Evolutionary conservation across 768 basidiomycete genomes (phyloP), one percentile per base, ranked within the genome.

Genomic region (Panaeolus papilionaceus): DNA sequence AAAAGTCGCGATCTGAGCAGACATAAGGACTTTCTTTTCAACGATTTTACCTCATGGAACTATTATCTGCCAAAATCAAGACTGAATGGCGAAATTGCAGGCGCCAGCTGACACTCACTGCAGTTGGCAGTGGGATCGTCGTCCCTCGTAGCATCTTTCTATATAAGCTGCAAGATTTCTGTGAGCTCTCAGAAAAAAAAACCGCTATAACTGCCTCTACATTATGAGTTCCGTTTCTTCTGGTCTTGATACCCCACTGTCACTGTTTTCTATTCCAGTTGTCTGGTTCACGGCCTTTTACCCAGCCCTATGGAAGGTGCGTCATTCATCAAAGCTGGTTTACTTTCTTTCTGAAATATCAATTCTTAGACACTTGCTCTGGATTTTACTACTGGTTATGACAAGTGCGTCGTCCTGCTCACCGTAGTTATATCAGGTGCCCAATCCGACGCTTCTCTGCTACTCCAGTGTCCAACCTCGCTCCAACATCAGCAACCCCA

Each of bases 211-310:
- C 9, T 40, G 14, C 14, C 39, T 40, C 10, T 40, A 10, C 14
- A 40, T 47, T 38, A 47, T 23, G 47, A 23, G 8, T 12, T 45
- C 44, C 20, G 40, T 66, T 47, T 66, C 58, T 38, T 28, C 67
- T 58, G 9, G 7, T 7, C 47, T 51, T 51, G 47, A 23, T 23
- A 12, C 47, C 6, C 47, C 47, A 23, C 47, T 47, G 7, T 51
- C 47, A 10, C 7, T 51, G 8, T 51, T 23, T 20, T 23, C 47
- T 10, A 51, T 51, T 23, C 47, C 47, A 9, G 20, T 51, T 20
- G 47, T 51, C 47, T 51, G 47, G 47, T 26, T 51, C 20, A 51
- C n/a, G 10, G 47, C 20, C 8, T 51, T 51, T 12, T 23, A 51
- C 12, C 47, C 47, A 23, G 47, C 47, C 23, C 20, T 51, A 1